Evolutionary conservation across 352 stramenopile species (phyloP).

Genomic region (Nothophytophthora sp.): DNA sequence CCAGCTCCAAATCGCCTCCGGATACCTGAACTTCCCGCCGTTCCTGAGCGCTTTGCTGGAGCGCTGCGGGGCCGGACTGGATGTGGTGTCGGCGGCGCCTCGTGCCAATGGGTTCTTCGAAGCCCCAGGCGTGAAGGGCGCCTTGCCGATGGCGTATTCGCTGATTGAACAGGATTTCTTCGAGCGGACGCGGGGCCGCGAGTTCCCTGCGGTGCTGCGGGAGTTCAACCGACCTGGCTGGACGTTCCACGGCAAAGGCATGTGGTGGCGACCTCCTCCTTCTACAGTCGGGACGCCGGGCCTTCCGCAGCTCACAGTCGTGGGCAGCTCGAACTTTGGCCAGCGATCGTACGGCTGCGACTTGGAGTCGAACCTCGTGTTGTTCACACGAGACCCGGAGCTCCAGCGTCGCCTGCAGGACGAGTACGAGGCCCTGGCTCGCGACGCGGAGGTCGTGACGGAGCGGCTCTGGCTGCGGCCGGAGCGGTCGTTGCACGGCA

Average conservation of each 20-base stretch:
- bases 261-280: slow-evolving; percentile 62
- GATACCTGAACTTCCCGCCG: slow-evolving; percentile 81
- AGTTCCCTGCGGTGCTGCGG: slow-evolving; percentile 48
- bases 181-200: slow-evolving; percentile 38
- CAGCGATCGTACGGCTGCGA: slow-evolving; percentile 76
- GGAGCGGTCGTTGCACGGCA: slow-evolving; percentile 50
- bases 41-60: slow-evolving; percentile 63
- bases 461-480: slow-evolving; percentile 62
- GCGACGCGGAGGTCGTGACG: slow-evolving; percentile 55
- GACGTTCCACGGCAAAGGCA: slow-evolving; percentile 88
- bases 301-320: slow-evolving; percentile 50
- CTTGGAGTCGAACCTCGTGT: slow-evolving; percentile 70
- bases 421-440: slow-evolving; percentile 54
- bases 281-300: background rate
- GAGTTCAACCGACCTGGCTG: slow-evolving; percentile 69
- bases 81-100: slow-evolving; percentile 68
- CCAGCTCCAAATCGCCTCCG: slow-evolving; percentile 65
- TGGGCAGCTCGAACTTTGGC: slow-evolving; percentile 83
- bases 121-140: slow-evolving; percentile 67
- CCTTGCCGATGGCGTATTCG: slow-evolving; percentile 80
- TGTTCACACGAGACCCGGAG: slow-evolving; percentile 57
- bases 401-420: slow-evolving; percentile 47
- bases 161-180: slow-evolving; percentile 85
- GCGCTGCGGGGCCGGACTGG: slow-evolving; percentile 39
- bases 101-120: slow-evolving; percentile 78